Percentiles rank a stretch among this genome's conserved stretches.
Conservation (phyloP, 192 early-diverging fungal species). For the Coemansia sp. region DNA sequence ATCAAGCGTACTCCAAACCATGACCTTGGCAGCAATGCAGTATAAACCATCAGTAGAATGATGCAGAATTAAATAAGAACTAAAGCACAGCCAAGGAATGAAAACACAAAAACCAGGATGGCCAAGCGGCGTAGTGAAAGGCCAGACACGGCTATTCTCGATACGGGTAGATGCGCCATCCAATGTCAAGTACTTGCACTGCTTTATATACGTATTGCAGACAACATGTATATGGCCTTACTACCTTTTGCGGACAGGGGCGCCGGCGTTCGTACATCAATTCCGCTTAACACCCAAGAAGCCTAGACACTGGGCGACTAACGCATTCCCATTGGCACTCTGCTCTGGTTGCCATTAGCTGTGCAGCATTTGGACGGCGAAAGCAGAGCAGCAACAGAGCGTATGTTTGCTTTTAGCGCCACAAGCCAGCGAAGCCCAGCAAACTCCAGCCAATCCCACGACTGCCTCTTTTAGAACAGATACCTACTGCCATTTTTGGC, state of each 20-base stretch:
- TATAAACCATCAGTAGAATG: conserved; percentile 6
- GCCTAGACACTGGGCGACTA: background rate
- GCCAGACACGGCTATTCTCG: background rate
- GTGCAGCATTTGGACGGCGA: background rate
- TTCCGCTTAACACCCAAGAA: background rate
- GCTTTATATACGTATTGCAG: background rate
- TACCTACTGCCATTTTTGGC: background rate
- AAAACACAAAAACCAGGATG: background rate
- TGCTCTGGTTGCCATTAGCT: background rate
- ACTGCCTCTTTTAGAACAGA: background rate
- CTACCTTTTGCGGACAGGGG: background rate
- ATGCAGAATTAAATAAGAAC: background rate
- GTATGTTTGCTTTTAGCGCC: background rate
- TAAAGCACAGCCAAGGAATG: background rate
- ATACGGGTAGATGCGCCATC: background rate
- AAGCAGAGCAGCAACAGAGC: background rate
- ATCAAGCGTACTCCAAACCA: conserved; percentile 41
- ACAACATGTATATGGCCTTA: background rate
- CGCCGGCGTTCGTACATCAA: background rate
- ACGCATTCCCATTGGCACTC: background rate
- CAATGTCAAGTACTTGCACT: background rate
- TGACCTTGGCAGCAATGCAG: conserved; percentile 31
- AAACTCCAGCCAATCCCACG: background rate
- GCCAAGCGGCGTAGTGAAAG: background rate
- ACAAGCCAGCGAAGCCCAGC: background rate